Conservation (phyloP, 225 moss, liverwort and hornwort species). For the Sphagnum contortum region DNA sequence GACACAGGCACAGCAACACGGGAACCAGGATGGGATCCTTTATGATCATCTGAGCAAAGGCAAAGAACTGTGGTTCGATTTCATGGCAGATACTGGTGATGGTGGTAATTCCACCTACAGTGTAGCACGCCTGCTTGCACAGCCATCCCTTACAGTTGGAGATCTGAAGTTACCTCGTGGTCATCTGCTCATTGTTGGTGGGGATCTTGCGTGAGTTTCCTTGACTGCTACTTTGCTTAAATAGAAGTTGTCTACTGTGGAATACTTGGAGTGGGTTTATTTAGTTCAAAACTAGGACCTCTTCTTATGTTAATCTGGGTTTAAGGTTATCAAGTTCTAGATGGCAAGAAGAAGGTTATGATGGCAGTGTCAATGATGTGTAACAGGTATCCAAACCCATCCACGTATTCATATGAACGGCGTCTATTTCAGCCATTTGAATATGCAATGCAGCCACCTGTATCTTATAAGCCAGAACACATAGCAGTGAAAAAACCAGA, state of each 20-base stretch:
- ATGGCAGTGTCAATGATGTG: conserved; percentile 4
- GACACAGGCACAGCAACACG: conserved; percentile 81
- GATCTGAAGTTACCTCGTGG: conserved; percentile 74
- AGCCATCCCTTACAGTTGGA: conserved; percentile 72
- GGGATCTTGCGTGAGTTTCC: conserved; percentile 91
- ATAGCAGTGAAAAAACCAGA: conserved; percentile 97
- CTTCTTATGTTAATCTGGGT: neutral
- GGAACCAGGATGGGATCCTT: conserved; percentile 45
- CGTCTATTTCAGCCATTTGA: conserved; percentile 94
- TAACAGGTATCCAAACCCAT: conserved; percentile 97
- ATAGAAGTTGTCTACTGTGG: too few species aligned
- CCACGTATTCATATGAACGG: conserved; percentile 90
- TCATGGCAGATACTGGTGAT: conserved; percentile 99
- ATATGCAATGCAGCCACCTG: conserved; percentile 82
- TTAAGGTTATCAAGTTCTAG: too few species aligned
- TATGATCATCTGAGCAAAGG: conserved; percentile 71
- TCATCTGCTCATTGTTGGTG: conserved; percentile 85
- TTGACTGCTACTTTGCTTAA: neutral
- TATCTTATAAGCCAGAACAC: conserved; percentile 75
- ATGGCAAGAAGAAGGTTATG: too few species aligned
- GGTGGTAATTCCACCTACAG: conserved; percentile 98
- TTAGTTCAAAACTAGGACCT: neutral
- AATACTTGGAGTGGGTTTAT: too few species aligned
- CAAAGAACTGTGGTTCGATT: conserved; percentile 95
- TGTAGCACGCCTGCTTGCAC: conserved; percentile 88